These are phyloP conservation scores for Pseudogymnoascus sp. DNA, from an alignment of 2,329 filamentous ascomycete genomes.

Conservation along the genomic window DNA sequence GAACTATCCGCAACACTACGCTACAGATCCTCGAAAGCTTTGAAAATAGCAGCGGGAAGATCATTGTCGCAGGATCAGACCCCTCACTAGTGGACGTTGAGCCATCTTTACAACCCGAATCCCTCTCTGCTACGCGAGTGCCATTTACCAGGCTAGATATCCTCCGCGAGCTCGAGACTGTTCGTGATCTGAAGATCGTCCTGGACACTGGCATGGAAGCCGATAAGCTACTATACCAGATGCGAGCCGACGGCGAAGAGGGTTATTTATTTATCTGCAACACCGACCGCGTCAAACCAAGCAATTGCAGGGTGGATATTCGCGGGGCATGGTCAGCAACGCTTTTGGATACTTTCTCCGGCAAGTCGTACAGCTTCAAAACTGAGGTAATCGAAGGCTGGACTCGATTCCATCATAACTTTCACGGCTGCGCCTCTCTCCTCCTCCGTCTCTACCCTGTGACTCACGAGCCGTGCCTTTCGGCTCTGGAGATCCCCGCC, in stretches of 20 bases:
- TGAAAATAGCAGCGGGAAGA: slow-evolving; percentile 17
- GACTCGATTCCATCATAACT: slow-evolving; percentile 21
- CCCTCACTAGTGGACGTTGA: slow-evolving; percentile 21
- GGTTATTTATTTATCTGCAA: slow-evolving; percentile 28
- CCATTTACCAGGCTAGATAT: slow-evolving; percentile 19
- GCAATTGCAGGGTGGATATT: slow-evolving; percentile 19
- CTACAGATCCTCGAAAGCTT: slow-evolving; percentile 21
- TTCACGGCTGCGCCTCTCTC: slow-evolving; percentile 26
- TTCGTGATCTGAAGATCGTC: slow-evolving; percentile 20
- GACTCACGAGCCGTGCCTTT: background rate
- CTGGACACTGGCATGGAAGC: slow-evolving; percentile 9
- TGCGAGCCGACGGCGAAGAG: slow-evolving; percentile 24
- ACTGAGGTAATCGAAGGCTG: slow-evolving; percentile 14
- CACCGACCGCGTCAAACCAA: slow-evolving; percentile 19
- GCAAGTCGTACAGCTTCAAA: slow-evolving; percentile 11
- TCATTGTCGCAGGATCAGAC: slow-evolving; percentile 21
- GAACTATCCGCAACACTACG: slow-evolving; percentile 26
- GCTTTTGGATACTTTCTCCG: slow-evolving; percentile 24
- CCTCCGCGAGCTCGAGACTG: slow-evolving; percentile 17
- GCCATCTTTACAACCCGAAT: background rate
- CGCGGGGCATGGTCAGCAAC: slow-evolving; percentile 24
- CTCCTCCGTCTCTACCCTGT: slow-evolving; percentile 20
- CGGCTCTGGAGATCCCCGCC: background rate
- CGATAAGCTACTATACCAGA: slow-evolving; percentile 24
- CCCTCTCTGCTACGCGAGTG: slow-evolving; percentile 1